Percentiles rank a stretch among this genome's conserved stretches.
Evolutionary conservation across 148 eudicot species (phyloP).

Genomic region (Rheum nobile): DNA sequence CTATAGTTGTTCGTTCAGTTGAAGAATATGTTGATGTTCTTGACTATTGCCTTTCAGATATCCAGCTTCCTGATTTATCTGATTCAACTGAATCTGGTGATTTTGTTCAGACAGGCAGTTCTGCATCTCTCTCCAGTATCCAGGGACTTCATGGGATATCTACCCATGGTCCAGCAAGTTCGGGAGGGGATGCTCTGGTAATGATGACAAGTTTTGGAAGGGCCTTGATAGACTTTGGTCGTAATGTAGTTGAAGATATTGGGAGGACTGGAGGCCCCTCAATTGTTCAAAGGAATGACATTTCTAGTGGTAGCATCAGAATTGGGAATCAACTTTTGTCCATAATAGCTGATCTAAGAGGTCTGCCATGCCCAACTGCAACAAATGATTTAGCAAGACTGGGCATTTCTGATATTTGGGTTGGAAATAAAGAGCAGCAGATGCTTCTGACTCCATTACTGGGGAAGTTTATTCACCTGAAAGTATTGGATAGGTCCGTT

Average conservation of each 20-base stretch:
- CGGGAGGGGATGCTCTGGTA: slow-evolving; percentile 94
- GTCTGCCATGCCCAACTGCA: slow-evolving; percentile 88
- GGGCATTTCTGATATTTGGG: slow-evolving; percentile 74
- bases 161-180: slow-evolving; percentile 31
- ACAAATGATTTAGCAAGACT: slow-evolving; percentile 39
- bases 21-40: slow-evolving; percentile 85
- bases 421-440: slow-evolving; percentile 78
- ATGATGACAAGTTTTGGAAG: slow-evolving; percentile 79
- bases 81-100: slow-evolving; percentile 17
- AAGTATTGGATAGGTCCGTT: slow-evolving; percentile 60
- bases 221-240: slow-evolving; percentile 89
- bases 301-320: slow-evolving; percentile 21
- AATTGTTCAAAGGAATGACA: slow-evolving; percentile 33
- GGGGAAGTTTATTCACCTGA: slow-evolving; percentile 65
- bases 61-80: slow-evolving; percentile 34
- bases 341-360: slow-evolving; percentile 67
- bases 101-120: slow-evolving; percentile 23
- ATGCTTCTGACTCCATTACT: slow-evolving; percentile 57
- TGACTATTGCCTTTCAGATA: slow-evolving; percentile 92
- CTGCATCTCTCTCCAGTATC: slow-evolving; percentile 31
- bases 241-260: slow-evolving; percentile 93
- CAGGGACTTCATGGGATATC: slow-evolving; percentile 47
- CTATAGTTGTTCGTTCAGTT: slow-evolving; percentile 51
- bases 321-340: slow-evolving; percentile 38
- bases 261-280: slow-evolving; percentile 65